These are phyloP conservation scores for Blastomyces emzantsi DNA, from an alignment of 2,329 filamentous ascomycete genomes.

Conservation along the genomic window DNA sequence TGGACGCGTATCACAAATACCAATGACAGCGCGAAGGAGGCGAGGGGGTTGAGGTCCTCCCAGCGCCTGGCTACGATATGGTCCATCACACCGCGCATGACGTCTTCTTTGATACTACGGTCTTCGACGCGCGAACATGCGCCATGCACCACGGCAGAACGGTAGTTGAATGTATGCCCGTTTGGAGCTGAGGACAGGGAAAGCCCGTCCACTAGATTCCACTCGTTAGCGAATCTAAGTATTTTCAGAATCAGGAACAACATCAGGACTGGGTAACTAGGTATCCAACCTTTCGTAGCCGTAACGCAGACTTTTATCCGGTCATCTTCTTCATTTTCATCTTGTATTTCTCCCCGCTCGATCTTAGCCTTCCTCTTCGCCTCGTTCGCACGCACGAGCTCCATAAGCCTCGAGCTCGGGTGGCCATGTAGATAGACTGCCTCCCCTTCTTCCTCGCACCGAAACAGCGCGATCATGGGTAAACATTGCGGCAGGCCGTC, in stretches of 20 bases:
- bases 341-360: background rate
- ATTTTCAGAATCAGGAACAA: background rate
- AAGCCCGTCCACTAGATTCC: slow-evolving; percentile 50
- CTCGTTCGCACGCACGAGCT: slow-evolving; percentile 43
- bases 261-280: background rate
- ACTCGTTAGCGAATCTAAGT: background rate
- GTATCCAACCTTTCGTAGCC: slow-evolving; percentile 51
- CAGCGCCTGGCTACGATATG: slow-evolving; percentile 60
- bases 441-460: background rate
- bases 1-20: slow-evolving; percentile 62
- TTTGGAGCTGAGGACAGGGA: slow-evolving; percentile 71
- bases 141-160: slow-evolving; percentile 67
- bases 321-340: background rate
- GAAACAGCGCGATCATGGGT: slow-evolving; percentile 3
- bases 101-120: slow-evolving; percentile 60
- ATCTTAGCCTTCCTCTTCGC: slow-evolving; percentile 49
- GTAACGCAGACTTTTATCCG: slow-evolving; percentile 48
- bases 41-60: slow-evolving; percentile 60
- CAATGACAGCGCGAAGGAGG: slow-evolving; percentile 60
- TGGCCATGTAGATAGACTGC: slow-evolving; percentile 67
- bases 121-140: slow-evolving; percentile 58
- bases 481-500: slow-evolving; percentile 4
- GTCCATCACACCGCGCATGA: slow-evolving; percentile 69
- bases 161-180: slow-evolving; percentile 77
- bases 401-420: slow-evolving; percentile 66